Conservation (phyloP, 768 basidiomycete genomes). For the Tulasnella sp. region DNA sequence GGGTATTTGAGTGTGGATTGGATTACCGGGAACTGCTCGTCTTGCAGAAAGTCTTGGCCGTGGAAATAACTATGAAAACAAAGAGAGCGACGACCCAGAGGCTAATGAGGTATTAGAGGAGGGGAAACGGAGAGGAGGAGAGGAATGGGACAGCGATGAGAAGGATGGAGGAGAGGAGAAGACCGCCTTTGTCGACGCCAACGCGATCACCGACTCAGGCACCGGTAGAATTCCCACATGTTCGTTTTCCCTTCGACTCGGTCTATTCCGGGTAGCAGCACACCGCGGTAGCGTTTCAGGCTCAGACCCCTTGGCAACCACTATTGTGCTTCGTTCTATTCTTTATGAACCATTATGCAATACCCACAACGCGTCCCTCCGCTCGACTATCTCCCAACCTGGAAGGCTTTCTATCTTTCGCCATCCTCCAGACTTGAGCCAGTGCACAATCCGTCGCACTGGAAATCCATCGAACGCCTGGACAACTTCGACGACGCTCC, state of each 20-base stretch:
- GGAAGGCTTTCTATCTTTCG: not conserved
- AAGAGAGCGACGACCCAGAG: conserved; percentile 18
- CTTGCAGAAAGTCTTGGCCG: conserved; percentile 5
- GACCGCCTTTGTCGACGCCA: conserved; percentile 21
- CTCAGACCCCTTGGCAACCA: conserved; percentile 1
- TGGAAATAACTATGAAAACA: conserved; percentile 24
- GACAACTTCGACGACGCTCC: conserved; percentile 53
- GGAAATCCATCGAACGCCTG: conserved; percentile 50
- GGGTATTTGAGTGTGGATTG: conserved; percentile 16
- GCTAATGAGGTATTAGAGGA: not conserved
- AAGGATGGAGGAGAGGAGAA: conserved; percentile 5
- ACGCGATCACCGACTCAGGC: not conserved
- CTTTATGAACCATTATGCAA: conserved; percentile 6
- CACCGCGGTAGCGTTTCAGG: conserved; percentile 12
- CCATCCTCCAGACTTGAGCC: conserved; percentile 38
- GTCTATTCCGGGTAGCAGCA: not conserved
- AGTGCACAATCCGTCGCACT: not conserved
- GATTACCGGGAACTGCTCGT: conserved; percentile 9
- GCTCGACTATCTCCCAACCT: conserved; percentile 1
- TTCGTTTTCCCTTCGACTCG: not conserved
- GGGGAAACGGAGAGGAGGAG: conserved; percentile 14
- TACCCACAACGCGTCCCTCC: conserved; percentile 32
- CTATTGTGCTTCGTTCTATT: not conserved
- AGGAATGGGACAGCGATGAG: conserved; percentile 17
- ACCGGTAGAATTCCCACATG: conserved; percentile 15